Evolutionary conservation across 352 stramenopile genomes (phyloP).

Genomic region (Globisporangium parvum): DNA sequence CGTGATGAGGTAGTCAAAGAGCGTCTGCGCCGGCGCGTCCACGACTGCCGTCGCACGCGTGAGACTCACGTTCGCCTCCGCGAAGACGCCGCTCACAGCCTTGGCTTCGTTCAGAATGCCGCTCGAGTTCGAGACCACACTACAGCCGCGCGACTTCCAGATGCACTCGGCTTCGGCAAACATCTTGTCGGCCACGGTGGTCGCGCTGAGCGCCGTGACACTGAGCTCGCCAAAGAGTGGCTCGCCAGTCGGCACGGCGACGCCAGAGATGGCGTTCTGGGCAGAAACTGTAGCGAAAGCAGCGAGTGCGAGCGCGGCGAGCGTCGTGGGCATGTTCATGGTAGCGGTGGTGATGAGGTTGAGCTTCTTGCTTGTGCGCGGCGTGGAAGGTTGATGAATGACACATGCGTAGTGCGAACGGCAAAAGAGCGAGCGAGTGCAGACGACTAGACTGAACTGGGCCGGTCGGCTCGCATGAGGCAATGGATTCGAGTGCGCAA

Average conservation of each 20-base stretch:
- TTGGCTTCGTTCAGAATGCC: conserved; percentile 27
- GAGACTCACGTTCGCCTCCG: conserved; percentile 15
- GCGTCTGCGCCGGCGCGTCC: conserved; percentile 19
- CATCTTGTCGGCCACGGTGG: conserved; percentile 17
- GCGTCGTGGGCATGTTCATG: conserved; percentile 21
- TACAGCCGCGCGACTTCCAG: conserved; percentile 22
- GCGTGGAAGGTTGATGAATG: not conserved
- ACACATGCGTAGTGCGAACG: not conserved
- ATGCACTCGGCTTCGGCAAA: conserved; percentile 23
- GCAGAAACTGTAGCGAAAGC: conserved; percentile 3
- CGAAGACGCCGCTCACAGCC: conserved; percentile 24
- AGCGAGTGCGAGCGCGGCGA: conserved; percentile 11
- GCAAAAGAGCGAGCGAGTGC: no score
- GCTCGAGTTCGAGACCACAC: conserved; percentile 21
- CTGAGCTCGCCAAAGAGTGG: conserved; percentile 20
- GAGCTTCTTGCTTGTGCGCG: not conserved
- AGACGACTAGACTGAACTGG: no score
- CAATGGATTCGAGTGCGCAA: no score
- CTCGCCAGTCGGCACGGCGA: conserved; percentile 3
- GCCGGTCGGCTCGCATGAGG: no score
- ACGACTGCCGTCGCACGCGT: conserved; percentile 21
- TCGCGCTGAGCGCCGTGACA: conserved; percentile 15
- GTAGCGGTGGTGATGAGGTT: not conserved
- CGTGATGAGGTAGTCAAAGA: conserved; percentile 31
- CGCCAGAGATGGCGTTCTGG: not conserved